phyloP scores from a whole-genome alignment of 106 monocot species.

The Acorus gramineus region DNA sequence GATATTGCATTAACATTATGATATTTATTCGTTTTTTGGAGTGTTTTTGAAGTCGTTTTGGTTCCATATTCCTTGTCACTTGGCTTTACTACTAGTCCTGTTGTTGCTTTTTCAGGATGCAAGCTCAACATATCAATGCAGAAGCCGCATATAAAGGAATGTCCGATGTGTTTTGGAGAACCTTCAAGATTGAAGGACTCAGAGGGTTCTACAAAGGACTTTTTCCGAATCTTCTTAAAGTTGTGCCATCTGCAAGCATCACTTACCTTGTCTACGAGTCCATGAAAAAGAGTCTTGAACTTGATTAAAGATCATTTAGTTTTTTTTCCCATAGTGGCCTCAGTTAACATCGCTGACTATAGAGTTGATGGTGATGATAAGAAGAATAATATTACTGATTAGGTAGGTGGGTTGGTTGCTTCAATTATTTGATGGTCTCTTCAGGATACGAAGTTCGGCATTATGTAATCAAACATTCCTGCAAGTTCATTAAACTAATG shows the following conservation, averaged over 20 bases:
- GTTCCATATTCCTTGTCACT: not conserved
- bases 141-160: conserved; percentile 55
- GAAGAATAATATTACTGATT: conserved; percentile 20
- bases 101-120: conserved; percentile 48
- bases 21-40: not conserved
- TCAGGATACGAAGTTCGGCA: not conserved
- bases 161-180: conserved; percentile 80
- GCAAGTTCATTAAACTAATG: too few relatives aligned
- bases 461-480: too few relatives aligned
- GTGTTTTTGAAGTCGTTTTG: too few relatives aligned
- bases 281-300: conserved; percentile 75
- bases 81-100: not conserved
- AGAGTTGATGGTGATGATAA: conserved; percentile 41
- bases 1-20: not conserved
- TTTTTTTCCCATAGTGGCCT: conserved; percentile 16
- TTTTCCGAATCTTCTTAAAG: conserved; percentile 90
- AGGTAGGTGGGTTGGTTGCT: conserved; percentile 13
- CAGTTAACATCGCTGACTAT: conserved; percentile 35
- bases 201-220: conserved; percentile 90
- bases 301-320: conserved; percentile 39
- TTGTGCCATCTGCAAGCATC: conserved; percentile 90
- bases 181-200: conserved; percentile 62
- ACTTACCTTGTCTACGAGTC: conserved; percentile 84
- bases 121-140: conserved; percentile 52
- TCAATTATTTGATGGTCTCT: conserved; percentile 8